These are phyloP conservation scores for Fusarium sp. DNA, from an alignment of 2,329 filamentous ascomycete genomes.

Conservation along the genomic window DNA sequence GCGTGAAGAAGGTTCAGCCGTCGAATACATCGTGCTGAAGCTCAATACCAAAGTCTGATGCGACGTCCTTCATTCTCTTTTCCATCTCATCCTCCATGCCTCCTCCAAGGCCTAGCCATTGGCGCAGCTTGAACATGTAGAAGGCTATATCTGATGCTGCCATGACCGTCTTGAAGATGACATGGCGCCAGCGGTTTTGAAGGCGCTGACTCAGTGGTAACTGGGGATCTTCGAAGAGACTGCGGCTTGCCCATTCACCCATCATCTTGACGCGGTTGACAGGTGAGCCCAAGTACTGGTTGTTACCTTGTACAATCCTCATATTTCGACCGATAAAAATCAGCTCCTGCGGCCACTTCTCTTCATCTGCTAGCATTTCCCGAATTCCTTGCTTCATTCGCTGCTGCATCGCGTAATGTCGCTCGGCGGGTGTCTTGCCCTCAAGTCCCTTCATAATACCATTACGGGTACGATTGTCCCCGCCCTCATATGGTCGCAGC, in stretches of 20 bases:
- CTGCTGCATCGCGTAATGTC: constrained; percentile 90
- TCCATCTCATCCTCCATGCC: constrained; percentile 98
- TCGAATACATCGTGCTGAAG: constrained; percentile 90
- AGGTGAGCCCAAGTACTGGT: constrained; percentile 88
- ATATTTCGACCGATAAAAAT: constrained; percentile 93
- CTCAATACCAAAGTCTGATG: constrained; percentile 91
- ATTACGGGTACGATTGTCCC: constrained; percentile 74
- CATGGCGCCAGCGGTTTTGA: constrained; percentile 78
- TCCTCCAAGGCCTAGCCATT: constrained; percentile 79
- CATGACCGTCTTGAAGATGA: constrained; percentile 85
- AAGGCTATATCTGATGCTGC: constrained; percentile 83
- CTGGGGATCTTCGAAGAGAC: constrained; percentile 80
- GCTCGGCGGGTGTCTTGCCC: constrained; percentile 71
- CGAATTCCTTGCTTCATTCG: constrained; percentile 77
- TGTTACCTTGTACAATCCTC: constrained; percentile 93
- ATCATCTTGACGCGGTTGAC: constrained; percentile 96
- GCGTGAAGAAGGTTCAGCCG: constrained; percentile 62
- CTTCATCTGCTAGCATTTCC: constrained; percentile 83
- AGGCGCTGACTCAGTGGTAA: constrained; percentile 72
- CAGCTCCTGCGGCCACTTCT: constrained; percentile 89
- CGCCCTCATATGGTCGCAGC: constrained; percentile 90
- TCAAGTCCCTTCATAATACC: constrained; percentile 74
- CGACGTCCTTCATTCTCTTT: constrained; percentile 85
- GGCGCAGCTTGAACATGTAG: constrained; percentile 81
- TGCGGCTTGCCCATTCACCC: constrained; percentile 87